A percentile compares a stretch with the other conserved stretches of the same genome.
Evolutionary conservation across 2,329 filamentous ascomycete species (phyloP).

Genomic region (Colletotrichum camelliae): DNA sequence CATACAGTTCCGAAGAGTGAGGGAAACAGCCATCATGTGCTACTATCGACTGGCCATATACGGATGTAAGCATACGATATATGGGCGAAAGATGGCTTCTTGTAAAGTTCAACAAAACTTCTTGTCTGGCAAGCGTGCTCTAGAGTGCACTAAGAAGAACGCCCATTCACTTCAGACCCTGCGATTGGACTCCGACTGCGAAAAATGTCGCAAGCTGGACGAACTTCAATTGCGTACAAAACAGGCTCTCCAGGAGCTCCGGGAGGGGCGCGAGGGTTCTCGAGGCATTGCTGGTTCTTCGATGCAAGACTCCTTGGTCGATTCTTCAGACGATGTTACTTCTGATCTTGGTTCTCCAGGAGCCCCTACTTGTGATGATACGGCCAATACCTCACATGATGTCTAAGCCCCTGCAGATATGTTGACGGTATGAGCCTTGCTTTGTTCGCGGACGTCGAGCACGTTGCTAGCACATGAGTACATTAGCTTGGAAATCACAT

Average conservation of each 20-base stretch:
- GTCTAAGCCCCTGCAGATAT: background rate
- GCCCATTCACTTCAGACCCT: conserved; percentile 9
- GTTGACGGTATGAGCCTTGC: background rate
- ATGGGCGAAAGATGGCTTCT: conserved; percentile 3
- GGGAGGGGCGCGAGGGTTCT: background rate
- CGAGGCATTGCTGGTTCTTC: conserved; percentile 17
- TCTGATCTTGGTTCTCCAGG: background rate
- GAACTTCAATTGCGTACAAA: background rate
- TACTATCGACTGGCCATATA: conserved; percentile 24
- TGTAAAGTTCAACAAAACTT: conserved; percentile 8
- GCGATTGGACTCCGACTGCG: background rate
- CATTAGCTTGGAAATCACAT: background rate
- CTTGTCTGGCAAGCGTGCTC: background rate
- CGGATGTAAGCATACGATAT: conserved; percentile 23
- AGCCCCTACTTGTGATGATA: background rate
- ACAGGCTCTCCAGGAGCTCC: background rate
- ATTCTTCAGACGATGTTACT: background rate
- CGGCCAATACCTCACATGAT: background rate
- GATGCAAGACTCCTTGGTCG: conserved; percentile 30
- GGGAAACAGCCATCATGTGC: conserved; percentile 22
- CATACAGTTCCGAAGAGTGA: background rate
- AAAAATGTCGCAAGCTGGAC: conserved; percentile 9
- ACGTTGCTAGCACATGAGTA: background rate
- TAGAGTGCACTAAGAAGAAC: background rate
- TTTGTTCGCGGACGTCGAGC: background rate